Evolutionary conservation across 495 filamentous ascomycete genomes (phyloP), one percentile per base, ranked within the genome.

Genomic region (Chaetomium tenue): DNA sequence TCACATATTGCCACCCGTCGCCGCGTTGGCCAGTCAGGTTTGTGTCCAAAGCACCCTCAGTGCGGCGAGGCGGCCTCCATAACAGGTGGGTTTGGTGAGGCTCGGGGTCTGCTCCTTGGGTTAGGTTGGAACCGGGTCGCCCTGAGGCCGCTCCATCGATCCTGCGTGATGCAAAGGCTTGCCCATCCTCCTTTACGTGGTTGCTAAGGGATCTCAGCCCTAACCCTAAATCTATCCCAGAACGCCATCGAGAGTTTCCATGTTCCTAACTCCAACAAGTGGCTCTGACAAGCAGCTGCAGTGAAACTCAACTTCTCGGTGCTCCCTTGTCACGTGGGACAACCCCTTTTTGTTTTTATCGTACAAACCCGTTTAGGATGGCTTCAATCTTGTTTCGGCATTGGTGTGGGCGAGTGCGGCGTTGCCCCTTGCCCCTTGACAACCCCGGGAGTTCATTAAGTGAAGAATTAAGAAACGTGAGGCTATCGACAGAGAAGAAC

Each of bases 261-360:
- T 16, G 30, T 12, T 9, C 16, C 20, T 22, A 48, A 22, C 46
- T 40, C n/a, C 28, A 30, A 30, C 13, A 44, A 44, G 40, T 18
- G 40, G 40, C 40, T 44, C 13, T 42, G 54, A 42, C 33, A 42
- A 42, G 33, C 33, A 42, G 54, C 54, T 57, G 54, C 54, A 42
- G 54, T 42, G 37, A 13, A 25, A 25, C 54, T 50, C 20, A 2
- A 13, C 47, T 23, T n/a, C 33, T 8, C 33, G 11, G 33, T 48
- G 46, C n/a, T 20, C 8, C 9, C 18, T 13, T 25, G 51, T 4
- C 23, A 53, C 25, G 51, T 53, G 25, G 11, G 23, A 53, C 12
- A 23, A 28, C 12, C 18, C 50, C 15, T 28, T 13, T 30, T 30
- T 25, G 47, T 11, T 28, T 13, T 54, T 54, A n/a, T n/a, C n/a